Conservation (phyloP, 805 yeast genomes). For the Jamesozyma piceae region DNA sequence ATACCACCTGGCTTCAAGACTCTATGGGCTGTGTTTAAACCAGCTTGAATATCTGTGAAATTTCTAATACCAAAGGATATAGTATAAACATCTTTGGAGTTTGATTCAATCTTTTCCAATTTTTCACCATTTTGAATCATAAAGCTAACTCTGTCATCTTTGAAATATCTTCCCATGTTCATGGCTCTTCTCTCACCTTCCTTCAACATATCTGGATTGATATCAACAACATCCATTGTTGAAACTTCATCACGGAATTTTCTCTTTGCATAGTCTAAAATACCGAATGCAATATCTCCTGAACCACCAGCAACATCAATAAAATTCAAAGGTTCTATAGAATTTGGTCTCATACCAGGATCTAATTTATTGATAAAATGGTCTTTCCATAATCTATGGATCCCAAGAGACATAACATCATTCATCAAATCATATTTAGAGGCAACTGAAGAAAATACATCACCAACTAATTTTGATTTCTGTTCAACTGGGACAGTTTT, state of each 20-base stretch:
- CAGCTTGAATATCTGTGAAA: slow-evolving; percentile 90
- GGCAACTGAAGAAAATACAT: slow-evolving; percentile 91
- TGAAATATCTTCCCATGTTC: slow-evolving; percentile 45
- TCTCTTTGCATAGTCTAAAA: slow-evolving; percentile 79
- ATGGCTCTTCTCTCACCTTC: slow-evolving; percentile 80
- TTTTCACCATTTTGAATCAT: slow-evolving; percentile 89
- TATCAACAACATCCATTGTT: slow-evolving; percentile 87
- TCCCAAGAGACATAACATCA: slow-evolving; percentile 94
- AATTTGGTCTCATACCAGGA: slow-evolving; percentile 86
- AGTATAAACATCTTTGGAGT: slow-evolving; percentile 90
- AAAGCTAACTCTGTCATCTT: slow-evolving; percentile 56
- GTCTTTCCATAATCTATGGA: slow-evolving; percentile 90
- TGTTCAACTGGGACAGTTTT: slow-evolving; percentile 69
- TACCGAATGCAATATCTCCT: slow-evolving; percentile 94
- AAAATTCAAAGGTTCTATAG: slow-evolving; percentile 67
- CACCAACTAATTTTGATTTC: slow-evolving; percentile 74
- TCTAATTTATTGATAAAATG: slow-evolving; percentile 82
- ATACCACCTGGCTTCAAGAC: slow-evolving; percentile 96
- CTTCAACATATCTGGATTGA: slow-evolving; percentile 88
- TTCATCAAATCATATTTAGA: slow-evolving; percentile 92
- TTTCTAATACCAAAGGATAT: slow-evolving; percentile 96
- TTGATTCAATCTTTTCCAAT: slow-evolving; percentile 72
- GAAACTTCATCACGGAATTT: slow-evolving; percentile 66
- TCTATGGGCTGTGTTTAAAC: slow-evolving; percentile 89
- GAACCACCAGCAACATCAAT: slow-evolving; percentile 98